Percentiles rank a stretch among this genome's conserved stretches.
phyloP scores from a whole-genome alignment of 495 filamentous ascomycete genomes.

The Apiosordaria backusii region DNA sequence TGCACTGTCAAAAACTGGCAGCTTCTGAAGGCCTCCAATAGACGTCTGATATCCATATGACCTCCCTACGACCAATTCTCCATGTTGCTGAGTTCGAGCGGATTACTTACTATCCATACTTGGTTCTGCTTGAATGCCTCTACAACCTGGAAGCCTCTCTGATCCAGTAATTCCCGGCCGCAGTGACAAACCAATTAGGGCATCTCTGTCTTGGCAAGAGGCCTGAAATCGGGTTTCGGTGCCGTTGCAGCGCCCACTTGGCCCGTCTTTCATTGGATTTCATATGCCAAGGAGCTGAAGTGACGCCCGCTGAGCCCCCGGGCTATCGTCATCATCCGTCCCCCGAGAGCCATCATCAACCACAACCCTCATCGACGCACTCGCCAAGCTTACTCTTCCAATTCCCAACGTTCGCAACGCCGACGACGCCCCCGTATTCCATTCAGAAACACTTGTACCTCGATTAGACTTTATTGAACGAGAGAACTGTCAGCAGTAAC shows the following conservation, averaged over 20 bases:
- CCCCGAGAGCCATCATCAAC: conserved; percentile 15
- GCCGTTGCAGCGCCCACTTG: conserved; percentile 19
- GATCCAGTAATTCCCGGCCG: background rate
- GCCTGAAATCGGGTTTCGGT: conserved; percentile 2
- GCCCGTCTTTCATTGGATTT: conserved; percentile 21
- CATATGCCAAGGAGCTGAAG: conserved; percentile 26
- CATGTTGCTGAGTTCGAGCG: no score
- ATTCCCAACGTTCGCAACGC: background rate
- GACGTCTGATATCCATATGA: background rate
- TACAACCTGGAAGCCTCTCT: background rate
- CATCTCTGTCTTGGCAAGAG: background rate
- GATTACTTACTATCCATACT: no score
- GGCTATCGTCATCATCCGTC: conserved; percentile 25
- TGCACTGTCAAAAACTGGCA: no score
- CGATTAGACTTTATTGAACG: background rate
- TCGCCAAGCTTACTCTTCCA: conserved; percentile 1
- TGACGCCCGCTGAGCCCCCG: conserved; percentile 22
- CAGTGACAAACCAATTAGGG: conserved; percentile 1
- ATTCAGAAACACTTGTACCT: background rate
- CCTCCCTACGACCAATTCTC: no score
- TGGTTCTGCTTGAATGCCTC: no score
- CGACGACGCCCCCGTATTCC: background rate
- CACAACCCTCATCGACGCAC: background rate
- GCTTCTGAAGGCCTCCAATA: background rate
- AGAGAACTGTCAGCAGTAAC: background rate